These are phyloP conservation scores for Wilcoxina mikolae DNA, from an alignment of 495 filamentous ascomycete species.

Conservation along the genomic window DNA sequence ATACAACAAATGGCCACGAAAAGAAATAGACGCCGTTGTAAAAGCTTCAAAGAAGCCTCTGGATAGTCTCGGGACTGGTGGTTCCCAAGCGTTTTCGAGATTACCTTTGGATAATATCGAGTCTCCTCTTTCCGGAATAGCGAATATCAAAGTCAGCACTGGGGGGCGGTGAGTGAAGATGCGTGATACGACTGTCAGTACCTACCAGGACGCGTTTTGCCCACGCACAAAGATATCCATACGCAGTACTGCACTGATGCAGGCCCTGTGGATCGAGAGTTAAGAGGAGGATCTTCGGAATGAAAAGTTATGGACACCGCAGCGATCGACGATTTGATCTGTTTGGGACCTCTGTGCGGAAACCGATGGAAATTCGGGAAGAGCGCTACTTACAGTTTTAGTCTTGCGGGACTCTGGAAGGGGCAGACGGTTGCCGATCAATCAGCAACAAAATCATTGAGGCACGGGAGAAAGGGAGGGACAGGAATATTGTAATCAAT, in stretches of 20 bases:
- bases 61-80: not conserved
- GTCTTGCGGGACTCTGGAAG: conserved; percentile 1
- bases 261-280: conserved; percentile 29
- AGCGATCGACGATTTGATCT: conserved; percentile 10
- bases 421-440: conserved; percentile 6
- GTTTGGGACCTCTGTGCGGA: conserved; percentile 11
- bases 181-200: conserved; percentile 3
- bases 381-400: conserved; percentile 5
- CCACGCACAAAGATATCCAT: conserved; percentile 4
- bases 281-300: conserved; percentile 27
- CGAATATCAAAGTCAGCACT: not conserved
- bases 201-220: conserved; percentile 6
- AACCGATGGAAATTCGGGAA: conserved; percentile 15
- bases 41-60: not conserved
- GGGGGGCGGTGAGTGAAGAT: not conserved
- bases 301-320: conserved; percentile 9
- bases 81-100: not conserved
- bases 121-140: conserved; percentile 6
- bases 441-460: not conserved
- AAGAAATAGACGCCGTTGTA: not conserved
- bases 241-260: conserved; percentile 3
- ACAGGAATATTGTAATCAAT: not conserved
- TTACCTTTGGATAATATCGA: not conserved
- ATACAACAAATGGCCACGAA: no score
- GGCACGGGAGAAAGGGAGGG: not conserved